Conservation (phyloP, 129 eudicot species). For the Tagetes erecta region DNA sequence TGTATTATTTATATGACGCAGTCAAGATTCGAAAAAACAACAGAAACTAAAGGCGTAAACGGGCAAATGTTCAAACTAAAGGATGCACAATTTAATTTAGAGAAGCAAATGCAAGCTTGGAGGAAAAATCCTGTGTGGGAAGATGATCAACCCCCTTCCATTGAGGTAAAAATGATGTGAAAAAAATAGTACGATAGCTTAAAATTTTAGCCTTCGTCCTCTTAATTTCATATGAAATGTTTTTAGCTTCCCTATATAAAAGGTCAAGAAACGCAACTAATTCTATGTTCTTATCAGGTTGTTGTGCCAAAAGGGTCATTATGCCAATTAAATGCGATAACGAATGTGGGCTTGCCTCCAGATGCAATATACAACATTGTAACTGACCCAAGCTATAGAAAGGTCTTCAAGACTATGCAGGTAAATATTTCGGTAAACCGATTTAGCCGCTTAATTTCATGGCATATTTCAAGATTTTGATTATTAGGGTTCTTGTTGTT, state of each 20-base stretch:
- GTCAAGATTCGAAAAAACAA: constrained; percentile 46
- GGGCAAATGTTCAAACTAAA: constrained; percentile 28
- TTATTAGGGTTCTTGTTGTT: background rate
- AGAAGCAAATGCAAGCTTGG: constrained; percentile 82
- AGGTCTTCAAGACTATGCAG: constrained; percentile 93
- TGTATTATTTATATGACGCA: constrained; percentile 28
- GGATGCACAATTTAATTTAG: constrained; percentile 51
- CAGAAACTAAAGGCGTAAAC: constrained; percentile 33
- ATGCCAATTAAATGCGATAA: constrained; percentile 65
- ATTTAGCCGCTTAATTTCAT: background rate
- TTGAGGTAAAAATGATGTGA: constrained; percentile 50
- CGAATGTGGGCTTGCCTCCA: constrained; percentile 90
- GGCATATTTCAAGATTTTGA: constrained; percentile 3
- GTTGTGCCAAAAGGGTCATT: constrained; percentile 88
- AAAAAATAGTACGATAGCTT: too few species aligned
- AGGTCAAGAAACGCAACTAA: background rate
- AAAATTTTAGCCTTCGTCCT: too few species aligned
- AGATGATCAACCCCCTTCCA: constrained; percentile 58
- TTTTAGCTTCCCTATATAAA: too few species aligned
- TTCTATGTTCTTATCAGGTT: constrained; percentile 57
- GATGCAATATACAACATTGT: constrained; percentile 92
- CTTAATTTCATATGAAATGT: too few species aligned
- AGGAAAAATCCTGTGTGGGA: constrained; percentile 76
- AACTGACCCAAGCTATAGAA: constrained; percentile 78
- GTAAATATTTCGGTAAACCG: constrained; percentile 30